Conservation (phyloP, 345 rosid genomes). For the Aquilaria malaccensis region DNA sequence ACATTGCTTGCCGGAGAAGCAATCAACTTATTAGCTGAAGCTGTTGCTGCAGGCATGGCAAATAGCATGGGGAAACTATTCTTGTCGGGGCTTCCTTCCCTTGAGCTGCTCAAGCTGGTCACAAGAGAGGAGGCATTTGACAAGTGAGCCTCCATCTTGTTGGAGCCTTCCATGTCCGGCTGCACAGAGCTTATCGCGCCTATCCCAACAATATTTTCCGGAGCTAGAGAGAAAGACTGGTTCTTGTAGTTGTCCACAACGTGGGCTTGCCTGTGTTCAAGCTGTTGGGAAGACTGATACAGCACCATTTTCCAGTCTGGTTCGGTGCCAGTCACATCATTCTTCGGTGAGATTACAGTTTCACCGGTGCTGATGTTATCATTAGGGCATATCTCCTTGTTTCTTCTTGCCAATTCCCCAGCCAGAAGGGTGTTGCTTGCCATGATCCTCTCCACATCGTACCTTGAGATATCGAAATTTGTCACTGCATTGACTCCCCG, state of each 20-base stretch:
- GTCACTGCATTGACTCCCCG: constrained; percentile 92
- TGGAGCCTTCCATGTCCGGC: constrained; percentile 23
- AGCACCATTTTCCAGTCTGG: constrained; percentile 34
- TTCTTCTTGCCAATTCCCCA: constrained; percentile 67
- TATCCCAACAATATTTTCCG: constrained; percentile 22
- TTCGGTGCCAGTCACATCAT: constrained; percentile 17
- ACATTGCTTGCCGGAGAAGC: constrained; percentile 25
- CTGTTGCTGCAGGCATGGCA: constrained; percentile 27
- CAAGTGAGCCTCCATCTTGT: constrained; percentile 30
- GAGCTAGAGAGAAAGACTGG: constrained; percentile 25
- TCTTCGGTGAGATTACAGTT: constrained; percentile 15
- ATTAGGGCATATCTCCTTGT: constrained; percentile 31
- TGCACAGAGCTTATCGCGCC: constrained; percentile 16
- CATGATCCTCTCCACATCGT: constrained; percentile 80
- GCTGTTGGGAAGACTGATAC: constrained; percentile 32
- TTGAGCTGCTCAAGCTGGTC: constrained; percentile 49
- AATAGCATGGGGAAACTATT: constrained; percentile 38
- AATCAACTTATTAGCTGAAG: constrained; percentile 38
- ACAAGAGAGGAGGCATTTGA: constrained; percentile 46
- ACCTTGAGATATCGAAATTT: constrained; percentile 75
- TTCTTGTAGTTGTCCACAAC: constrained; percentile 17
- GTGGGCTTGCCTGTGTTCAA: constrained; percentile 20
- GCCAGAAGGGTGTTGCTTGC: constrained; percentile 74
- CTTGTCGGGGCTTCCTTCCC: constrained; percentile 57
- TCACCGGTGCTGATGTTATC: constrained; percentile 17